These are phyloP conservation scores for Suillus subaureus DNA, from an alignment of 768 basidiomycete genomes.

Conservation along the genomic window DNA sequence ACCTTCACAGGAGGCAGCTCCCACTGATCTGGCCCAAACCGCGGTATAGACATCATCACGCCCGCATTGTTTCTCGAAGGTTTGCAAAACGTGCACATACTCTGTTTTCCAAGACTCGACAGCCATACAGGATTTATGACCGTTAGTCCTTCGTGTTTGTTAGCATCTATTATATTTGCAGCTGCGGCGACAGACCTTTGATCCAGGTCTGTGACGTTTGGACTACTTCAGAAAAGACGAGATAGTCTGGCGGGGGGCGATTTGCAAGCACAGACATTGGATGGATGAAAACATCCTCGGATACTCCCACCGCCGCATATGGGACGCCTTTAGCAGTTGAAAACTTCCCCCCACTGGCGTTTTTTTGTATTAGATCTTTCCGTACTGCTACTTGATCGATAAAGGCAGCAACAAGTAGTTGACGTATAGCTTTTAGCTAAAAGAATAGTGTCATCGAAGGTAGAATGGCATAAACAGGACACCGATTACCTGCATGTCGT, in stretches of 20 bases:
- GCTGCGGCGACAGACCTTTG: constrained; percentile 56
- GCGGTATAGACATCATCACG: constrained; percentile 73
- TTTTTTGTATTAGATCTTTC: constrained; percentile 74
- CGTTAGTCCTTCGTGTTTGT: constrained; percentile 62
- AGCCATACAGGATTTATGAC: constrained; percentile 89
- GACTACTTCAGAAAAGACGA: constrained; percentile 83
- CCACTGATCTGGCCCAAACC: constrained; percentile 85
- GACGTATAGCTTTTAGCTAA: constrained; percentile 87
- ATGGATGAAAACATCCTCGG: constrained; percentile 91
- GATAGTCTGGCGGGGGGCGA: constrained; percentile 76
- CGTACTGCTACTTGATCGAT: constrained; percentile 95
- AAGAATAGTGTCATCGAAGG: constrained; percentile 11
- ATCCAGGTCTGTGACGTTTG: constrained; percentile 75
- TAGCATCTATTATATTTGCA: not conserved
- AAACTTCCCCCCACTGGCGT: constrained; percentile 64
- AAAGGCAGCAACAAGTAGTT: constrained; percentile 86
- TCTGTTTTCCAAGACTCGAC: constrained; percentile 71
- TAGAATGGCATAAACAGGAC: not conserved
- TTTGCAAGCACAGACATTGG: constrained; percentile 81
- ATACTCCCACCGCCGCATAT: constrained; percentile 78
- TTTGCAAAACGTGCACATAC: constrained; percentile 89
- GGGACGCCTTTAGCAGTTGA: constrained; percentile 78
- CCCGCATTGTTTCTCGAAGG: constrained; percentile 72
- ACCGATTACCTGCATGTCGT: constrained; percentile 64
- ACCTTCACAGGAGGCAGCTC: constrained; percentile 69